A percentile compares a stretch with the other conserved stretches of the same genome.
These are phyloP conservation scores for Fusarium guadeloupense DNA, from an alignment of 2,329 filamentous ascomycete species.

Conservation along the genomic window DNA sequence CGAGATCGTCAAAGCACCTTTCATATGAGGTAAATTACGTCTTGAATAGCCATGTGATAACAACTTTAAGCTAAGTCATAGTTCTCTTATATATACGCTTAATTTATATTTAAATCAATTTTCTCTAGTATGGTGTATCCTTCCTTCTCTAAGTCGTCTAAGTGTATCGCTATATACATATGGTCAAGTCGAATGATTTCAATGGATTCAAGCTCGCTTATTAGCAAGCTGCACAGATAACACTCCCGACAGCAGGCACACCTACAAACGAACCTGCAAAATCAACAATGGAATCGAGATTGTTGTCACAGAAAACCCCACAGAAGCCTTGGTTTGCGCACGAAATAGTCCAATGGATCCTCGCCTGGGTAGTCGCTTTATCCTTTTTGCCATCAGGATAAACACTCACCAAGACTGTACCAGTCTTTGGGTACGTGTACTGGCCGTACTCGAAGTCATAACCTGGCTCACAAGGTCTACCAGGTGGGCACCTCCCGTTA, in stretches of 20 bases:
- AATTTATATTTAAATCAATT: no score
- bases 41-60: no score
- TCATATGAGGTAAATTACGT: no score
- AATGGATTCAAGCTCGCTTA: no score
- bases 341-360: not conserved
- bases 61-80: no score
- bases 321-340: not conserved
- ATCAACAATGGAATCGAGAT: not conserved
- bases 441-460: not conserved
- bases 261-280: not conserved
- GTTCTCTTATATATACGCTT: no score
- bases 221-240: not conserved
- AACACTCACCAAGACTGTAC: not conserved
- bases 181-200: no score
- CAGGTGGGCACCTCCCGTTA: not conserved
- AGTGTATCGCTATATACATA: no score
- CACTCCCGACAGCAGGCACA: not conserved
- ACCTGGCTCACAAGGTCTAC: not conserved
- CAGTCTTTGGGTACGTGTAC: not conserved
- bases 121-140: no score
- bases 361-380: not conserved
- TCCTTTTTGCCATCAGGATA: not conserved
- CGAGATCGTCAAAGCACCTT: no score
- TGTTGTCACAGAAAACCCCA: not conserved
- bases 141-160: no score